Base-by-base conservation (phyloP, 208 protist species). In the Crithidia brevicula region DNA sequence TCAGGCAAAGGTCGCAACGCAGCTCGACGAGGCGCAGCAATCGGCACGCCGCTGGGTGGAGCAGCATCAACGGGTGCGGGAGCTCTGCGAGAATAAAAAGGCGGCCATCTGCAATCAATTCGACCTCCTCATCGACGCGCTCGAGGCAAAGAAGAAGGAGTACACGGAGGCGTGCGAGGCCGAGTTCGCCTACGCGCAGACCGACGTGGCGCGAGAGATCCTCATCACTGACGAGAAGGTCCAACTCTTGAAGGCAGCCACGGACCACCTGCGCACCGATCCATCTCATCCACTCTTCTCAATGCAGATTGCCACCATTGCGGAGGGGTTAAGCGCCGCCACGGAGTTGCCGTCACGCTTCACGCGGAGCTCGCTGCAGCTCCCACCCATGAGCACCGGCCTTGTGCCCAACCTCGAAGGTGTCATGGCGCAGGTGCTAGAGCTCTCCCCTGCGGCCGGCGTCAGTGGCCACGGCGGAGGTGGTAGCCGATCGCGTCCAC, bases 271-370 rank as follows among this genome's bases (percentile, higher is more conserved):
- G 5, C 81, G 66, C 30, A 72, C 76, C 2, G 91, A 92, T 36
- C 52, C 33, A 18, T 67, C 74, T 10, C 78, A 77, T 16, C 76
- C 91, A 7, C 60, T 96, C 23, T 92, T 91, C 68, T 91, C 90
- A 3, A 89, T 95, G 81, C 91, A 96, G 71, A 84, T 96, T 46
- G 91, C 88, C 13, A 96, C 91, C 20, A 82, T 96, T 27, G 91
- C 91, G 0, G 85, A 92, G 46, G 86, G 74, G 18, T 42, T 96
- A 6, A 73, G 81, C 62, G 70, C 79, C 5, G 49, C 47, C 2
- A 68, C 79, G 1, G 70, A 85, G 20, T 81, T 87, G 50, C 85
- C 86, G 11, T 74, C 71, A 15, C 51, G 59, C 43, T 87, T 92
- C 50, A 86, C 86, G 13, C 52, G 71, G 46, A 65, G 66, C 31